A percentile compares a stretch with the other conserved stretches of the same genome.
phyloP scores from a whole-genome alignment of 371 early-diverging fungal species.

The Mucor circinelloides region DNA sequence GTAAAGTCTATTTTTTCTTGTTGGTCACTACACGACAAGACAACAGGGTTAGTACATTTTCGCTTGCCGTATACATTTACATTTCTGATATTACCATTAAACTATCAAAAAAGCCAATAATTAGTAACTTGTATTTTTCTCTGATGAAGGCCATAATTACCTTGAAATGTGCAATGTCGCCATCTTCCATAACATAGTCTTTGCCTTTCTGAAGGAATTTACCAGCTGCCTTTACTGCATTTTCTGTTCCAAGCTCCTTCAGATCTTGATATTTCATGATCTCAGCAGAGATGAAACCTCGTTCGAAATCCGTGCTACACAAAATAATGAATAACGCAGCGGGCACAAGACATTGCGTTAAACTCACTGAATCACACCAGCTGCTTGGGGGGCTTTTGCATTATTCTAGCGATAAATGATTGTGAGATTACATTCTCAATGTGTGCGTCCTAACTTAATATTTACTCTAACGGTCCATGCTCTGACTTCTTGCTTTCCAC shows the following conservation, averaged over 20 bases:
- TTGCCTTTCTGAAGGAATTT: conserved; percentile 89
- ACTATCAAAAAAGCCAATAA: conserved; percentile 2
- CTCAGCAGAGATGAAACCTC: conserved; percentile 93
- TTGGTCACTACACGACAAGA: conserved; percentile 7
- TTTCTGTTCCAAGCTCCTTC: conserved; percentile 60
- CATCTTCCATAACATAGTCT: conserved; percentile 94
- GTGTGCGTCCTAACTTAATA: neutral
- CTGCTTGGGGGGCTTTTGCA: conserved; percentile 92
- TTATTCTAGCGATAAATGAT: conserved; percentile 48
- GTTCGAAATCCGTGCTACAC: conserved; percentile 80
- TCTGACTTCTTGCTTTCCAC: conserved; percentile 85
- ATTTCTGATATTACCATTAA: conserved; percentile 12
- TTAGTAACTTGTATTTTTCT: neutral
- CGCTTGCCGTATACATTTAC: neutral
- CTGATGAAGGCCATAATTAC: conserved; percentile 14
- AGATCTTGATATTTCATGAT: conserved; percentile 75
- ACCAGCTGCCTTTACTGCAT: conserved; percentile 40
- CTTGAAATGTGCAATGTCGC: conserved; percentile 87
- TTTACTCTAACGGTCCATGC: conserved; percentile 75
- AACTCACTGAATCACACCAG: conserved; percentile 75
- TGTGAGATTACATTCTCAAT: neutral
- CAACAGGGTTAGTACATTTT: neutral
- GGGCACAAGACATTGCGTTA: no score
- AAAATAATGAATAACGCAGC: no score
- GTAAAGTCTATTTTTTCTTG: conserved; percentile 6